Base-by-base conservation (phyloP, 805 yeast species). In the Phaffomyces antillensis region DNA sequence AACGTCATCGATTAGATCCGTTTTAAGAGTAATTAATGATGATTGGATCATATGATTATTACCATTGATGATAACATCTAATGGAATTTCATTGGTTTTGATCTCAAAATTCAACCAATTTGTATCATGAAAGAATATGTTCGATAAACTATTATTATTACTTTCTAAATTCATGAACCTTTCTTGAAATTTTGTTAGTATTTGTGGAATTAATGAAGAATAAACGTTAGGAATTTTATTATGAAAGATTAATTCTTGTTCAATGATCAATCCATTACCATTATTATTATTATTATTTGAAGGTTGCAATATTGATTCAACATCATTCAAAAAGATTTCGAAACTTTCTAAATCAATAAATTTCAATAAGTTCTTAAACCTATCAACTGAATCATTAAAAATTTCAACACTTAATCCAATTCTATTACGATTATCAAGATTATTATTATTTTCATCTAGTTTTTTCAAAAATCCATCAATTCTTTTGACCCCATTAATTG, bases 401-500 rank as follows among this genome's bases (percentile, higher is more conserved):
- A 74, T 53, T 76, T 82, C 51, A 73, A 74, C 25, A 75, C 66
- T 45, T 75, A 75, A 42, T 77, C 81, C 17, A 4, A 34, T 37
- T 39, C 44, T 42, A 34, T 43, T 44, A 11, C 34, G 42, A 25
- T 28, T 28, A 13, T 37, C 46, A n/a, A 43, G 23, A 8, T 44
- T 44, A 33, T 49, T 44, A 31, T 49, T 34, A 15, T 50, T 49
- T 20, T 56, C 59, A 31, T 55, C 55, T 20, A 55, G 39, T 39
- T 59, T 58, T 5, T 39, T 32, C 20, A 58, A 47, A 28, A 59
- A 49, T 5, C 51, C 55, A 8, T 64, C 63, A 15, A 85, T 73
- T 54, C 81, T 76, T 39, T 77, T 81, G 7, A 84, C 75, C 41
- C 85, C 83, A 4, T 81, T 76, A 40, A 84, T 71, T 0, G 86